Base-by-base conservation (phyloP, 1,284 basidiomycete species). In the Cystobasidiaceae sp. region DNA sequence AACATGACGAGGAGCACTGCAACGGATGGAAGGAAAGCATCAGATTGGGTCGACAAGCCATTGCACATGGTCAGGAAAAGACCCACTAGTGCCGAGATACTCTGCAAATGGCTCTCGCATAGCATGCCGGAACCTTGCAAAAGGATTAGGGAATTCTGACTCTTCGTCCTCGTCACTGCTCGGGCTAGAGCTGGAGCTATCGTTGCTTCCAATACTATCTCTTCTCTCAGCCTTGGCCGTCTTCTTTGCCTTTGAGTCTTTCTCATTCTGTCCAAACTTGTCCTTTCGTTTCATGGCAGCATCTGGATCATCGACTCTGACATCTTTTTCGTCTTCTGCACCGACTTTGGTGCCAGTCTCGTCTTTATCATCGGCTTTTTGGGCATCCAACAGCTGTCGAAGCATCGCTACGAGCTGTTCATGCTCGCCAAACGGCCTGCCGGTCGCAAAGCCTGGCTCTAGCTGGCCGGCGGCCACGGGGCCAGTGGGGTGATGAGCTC, bases 91-190 rank as follows among this genome's bases (percentile, higher is more conserved):
- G 15, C 65, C 65, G 8, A 67, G 30, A 28, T 46, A 67, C 30
- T 67, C 65, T 4, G 65, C 65, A 37, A 67, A 67, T 1, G 65
- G 57, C 45, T 67, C 65, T 27, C 65, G 41, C 48, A 61, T 54
- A 25, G 48, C 49, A 50, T 67, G 65, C 25, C 65, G 41, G 28
- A 66, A 58, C 8, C 63, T 13, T n/a, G 63, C 44, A 54, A 54
- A 66, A 51, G 63, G 63, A 28, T 66, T 66, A 17, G 63, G 63
- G 55, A 66, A 66, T 17, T 56, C 43, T 6, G 28, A 9, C 9
- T 58, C 63, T 27, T 41, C 63, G 37, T 58, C 52, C 4, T 28
- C 41, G 11, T 56, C 33, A 15, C 32, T 34, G 17, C 25, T n/a
- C 43, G 49, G 33, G 41, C 43, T 33, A 1, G 61, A 64, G 41